Evolutionary conservation across 148 eudicot genomes (phyloP), one percentile per base, ranked within the genome.

Genomic region (Linanthus parryae): DNA sequence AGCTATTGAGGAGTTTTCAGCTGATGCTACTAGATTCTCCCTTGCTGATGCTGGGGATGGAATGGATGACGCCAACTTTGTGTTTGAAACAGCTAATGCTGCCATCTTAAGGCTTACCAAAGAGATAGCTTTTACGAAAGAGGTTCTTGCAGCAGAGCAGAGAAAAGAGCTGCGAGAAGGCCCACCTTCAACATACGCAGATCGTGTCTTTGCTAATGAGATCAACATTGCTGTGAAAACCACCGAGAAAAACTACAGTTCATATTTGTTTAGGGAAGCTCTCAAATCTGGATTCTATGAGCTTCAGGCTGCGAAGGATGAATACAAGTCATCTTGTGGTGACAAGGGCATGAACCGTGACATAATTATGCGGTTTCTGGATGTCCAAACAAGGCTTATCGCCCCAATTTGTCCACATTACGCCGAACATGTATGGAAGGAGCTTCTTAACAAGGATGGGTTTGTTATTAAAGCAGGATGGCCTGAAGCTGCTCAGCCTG

Each of bases 41-140:
- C 95, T 90, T 66, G 92, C 86, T 24, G 92, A 90, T 74, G 95
- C 97, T 1, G 97, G 97, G 20, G 97, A 90, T 60, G 97, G 95
- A 17, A 87, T 90, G 66, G 97, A 90, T 62, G 97, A 90, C 61
- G 97, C 95, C 11, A 90, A 90, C 39, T 86, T 90, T 61, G 97
- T 83, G 8, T 85, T 86, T 52, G 97, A 90, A 51, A 90, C 97
- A 2, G 91, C 95, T 10, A 90, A 90, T 73, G 82, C 95, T 10
- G 97, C 97, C 3, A 90, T 90, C 16, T 63, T 90, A 17, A 84
- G 89, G 30, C 88, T 90, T 20, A 90, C 97, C 0, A 83, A 83
- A 69, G 97, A 90, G 62, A 61, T 83, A 11, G 20, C 86, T 21
- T 90, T 95, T 92, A 90, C 86, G 89, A 73, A 90, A 67, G 95